Evolutionary conservation across 2,329 filamentous ascomycete species (phyloP), one percentile per base, ranked within the genome.

Genomic region (Seiridium cupressi): DNA sequence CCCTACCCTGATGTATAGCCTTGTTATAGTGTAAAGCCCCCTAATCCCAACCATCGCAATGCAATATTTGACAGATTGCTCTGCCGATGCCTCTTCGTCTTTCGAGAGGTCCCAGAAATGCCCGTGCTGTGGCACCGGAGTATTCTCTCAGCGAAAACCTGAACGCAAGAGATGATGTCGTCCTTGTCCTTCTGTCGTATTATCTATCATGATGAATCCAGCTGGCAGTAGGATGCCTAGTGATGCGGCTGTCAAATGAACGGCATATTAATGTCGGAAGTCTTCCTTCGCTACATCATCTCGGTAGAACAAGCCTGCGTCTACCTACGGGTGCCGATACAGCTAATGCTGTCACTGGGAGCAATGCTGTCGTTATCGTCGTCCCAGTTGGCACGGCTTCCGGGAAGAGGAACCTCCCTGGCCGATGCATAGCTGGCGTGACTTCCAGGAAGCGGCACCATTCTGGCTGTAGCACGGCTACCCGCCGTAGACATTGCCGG

Each of bases 261-360:
- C 18, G 18, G 18, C 18, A 26, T 26, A 26, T 26, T 26, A 2
- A 26, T 26, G 18, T 26, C 18, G 18, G 18, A 26, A 26, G 18
- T 26, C 18, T 26, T 26, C 18, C 18, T 26, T 26, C 18, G 18
- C 18, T 26, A 26, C 18, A 26, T 26, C 18, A 26, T 26, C 18
- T 26, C 18, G 18, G 18, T 26, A 26, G 18, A 26, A 26, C 18
- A 26, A 26, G 18, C 18, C 18, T 55, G 34, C 5, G 56, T 61
- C 35, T 44, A 34, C 4, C 71, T 72, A 47, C 76, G 73, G 62
- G 70, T 78, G 31, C 84, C 85, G n/a, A 87, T 78, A 64, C 82
- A 84, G 69, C 84, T 87, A 59, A 88, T 85, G 66, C 85, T 88
- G 68, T 88, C 85, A 65, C 80, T 82, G 1, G 85, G 85, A 48